Base-by-base conservation (phyloP, 192 early-diverging fungal species). In the Gigaspora rosea region DNA sequence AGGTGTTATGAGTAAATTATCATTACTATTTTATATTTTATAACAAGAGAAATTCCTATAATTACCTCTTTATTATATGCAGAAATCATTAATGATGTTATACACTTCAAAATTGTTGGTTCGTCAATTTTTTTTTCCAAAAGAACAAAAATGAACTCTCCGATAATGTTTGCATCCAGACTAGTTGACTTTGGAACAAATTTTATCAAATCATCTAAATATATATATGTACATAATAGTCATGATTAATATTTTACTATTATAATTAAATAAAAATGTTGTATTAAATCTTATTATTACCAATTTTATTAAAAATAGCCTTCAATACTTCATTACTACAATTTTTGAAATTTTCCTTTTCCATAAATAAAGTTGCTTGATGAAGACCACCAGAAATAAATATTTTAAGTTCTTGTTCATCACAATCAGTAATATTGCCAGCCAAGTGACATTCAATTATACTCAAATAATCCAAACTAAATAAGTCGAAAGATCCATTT, bases 41-140 rank as follows among this genome's bases (percentile, higher is more conserved):
- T 27, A 58, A 16, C 3, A 58, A 57, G 15, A 18, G 15, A 32
- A 64, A 35, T 18, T 52, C 10, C 7, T 8, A 51, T 6, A 33
- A 1, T 13, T 64, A 75, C 78, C 82, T 79, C 77, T 70, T 85
- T 78, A n/a, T 66, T 63, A 75, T 88, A 83, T 47, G 79, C 80
- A 33, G 56, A 18, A 35, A 78, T 72, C 1, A 85, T 80, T 18
- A 89, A 67, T 11, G 58, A 71, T 33, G 76, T 79, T 5, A 81
- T 70, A 76, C 86, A 88, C 0, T 77, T 74, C 32, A 89, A 64
- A 12, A 86, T 67, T 32, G 79, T 71, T n/a, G 82, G 61, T 33
- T 85, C 80, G 3, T 81, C 82, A 32, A 86, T 57, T 35, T 80
- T 79, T 35, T 86, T 83, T 35, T 84, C 73, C 18, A 86, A 50